Base-by-base conservation (phyloP, 2,329 filamentous ascomycete genomes). In the Fusarium sp. region DNA sequence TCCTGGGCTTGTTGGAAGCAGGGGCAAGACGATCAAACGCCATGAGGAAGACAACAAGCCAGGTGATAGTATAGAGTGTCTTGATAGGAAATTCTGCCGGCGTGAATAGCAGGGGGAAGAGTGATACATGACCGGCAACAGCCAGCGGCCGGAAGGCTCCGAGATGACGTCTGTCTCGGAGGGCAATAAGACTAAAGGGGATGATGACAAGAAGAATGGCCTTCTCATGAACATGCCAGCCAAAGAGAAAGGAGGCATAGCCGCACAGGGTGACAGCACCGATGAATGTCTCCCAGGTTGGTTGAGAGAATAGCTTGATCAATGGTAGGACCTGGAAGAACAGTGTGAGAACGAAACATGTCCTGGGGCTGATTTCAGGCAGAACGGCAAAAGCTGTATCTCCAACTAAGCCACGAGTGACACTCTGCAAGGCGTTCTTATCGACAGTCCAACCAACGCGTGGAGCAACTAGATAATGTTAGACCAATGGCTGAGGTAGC, bases 151-250 rank as follows among this genome's bases (percentile, higher is more conserved):
- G 90, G 84, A 98, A 99, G 3, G 96, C 96, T 66, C 94, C 92
- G 38, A 98, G 91, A 80, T 98, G 95, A 33, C 96, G 91, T 58
- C 96, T 90, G 81, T 98, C 95, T 81, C 93, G 93, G 58, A 98
- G 89, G 1, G 96, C 95, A 69, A 98, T 92, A 70, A 99, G 88
- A 76, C 94, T 97, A 86, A 98, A 98, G 1, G 96, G 96, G 55
- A 98, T 93, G 75, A 99, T 95, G 79, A 98, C 93, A 26, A 98
- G 89, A 28, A 99, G 88, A 65, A 99, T 93, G 4, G 96, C 96
- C 83, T 99, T 99, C 81, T 99, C 96, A 79, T 99, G 96, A 14
- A 99, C 96, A 80, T 99, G 96, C 95, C 96, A 99, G 64, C 96
- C 96, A 77, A 98, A 98, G 15, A 99, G 88, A 84, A 99, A 99